A percentile compares a stretch with the other conserved stretches of the same genome.
phyloP scores from a whole-genome alignment of 495 filamentous ascomycete species.

The Neurospora tetraspora region DNA sequence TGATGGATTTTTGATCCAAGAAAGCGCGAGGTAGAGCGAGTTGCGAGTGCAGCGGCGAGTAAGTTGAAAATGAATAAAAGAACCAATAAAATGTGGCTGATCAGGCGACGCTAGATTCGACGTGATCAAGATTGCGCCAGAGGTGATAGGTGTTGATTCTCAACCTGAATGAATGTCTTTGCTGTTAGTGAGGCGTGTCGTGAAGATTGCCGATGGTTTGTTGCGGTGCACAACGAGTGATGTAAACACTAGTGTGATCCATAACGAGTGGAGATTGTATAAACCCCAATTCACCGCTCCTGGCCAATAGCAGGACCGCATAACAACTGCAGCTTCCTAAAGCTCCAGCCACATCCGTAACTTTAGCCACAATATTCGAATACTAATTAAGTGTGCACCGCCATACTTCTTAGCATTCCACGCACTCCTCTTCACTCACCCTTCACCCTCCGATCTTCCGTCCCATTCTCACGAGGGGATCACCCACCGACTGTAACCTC shows the following conservation, averaged over 20 bases:
- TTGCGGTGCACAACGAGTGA: background rate
- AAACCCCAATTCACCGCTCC: background rate
- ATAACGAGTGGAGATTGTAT: background rate
- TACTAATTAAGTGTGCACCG: background rate
- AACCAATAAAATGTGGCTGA: background rate
- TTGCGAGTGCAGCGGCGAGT: background rate
- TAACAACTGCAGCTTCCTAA: background rate
- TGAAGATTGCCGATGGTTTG: background rate
- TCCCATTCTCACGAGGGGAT: background rate
- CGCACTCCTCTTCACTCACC: background rate
- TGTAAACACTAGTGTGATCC: background rate
- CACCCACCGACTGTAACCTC: background rate
- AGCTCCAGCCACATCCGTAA: background rate
- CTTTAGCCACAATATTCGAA: background rate
- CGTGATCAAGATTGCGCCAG: background rate
- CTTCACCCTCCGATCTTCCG: background rate
- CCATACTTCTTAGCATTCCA: background rate
- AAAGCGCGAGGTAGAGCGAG: background rate
- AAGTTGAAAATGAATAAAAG: background rate
- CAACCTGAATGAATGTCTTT: background rate
- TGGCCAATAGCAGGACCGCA: background rate
- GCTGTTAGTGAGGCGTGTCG: background rate
- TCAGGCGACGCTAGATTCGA: background rate
- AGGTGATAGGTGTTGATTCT: background rate
- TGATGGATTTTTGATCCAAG: background rate